phyloP scores from a whole-genome alignment of 2,329 filamentous ascomycete species.

The Lojkania enalia region DNA sequence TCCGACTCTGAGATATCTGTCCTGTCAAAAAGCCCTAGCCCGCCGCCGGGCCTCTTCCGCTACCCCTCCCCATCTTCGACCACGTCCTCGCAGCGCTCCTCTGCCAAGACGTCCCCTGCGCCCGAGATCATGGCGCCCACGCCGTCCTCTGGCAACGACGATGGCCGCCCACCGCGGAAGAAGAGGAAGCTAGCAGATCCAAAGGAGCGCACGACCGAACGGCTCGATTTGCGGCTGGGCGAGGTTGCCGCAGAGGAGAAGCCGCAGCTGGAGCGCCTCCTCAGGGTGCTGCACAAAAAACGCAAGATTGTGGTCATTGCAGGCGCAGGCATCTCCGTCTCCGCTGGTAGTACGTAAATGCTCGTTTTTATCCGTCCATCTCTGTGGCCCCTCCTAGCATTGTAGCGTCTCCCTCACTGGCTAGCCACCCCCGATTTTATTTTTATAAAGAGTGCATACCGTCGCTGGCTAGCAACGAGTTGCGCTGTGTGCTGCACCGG shows the following conservation, averaged over 20 bases:
- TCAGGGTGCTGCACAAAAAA: slow-evolving; percentile 78
- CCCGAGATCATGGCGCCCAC: slow-evolving; percentile 50
- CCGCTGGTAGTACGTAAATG: slow-evolving; percentile 76
- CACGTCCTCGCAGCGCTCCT: slow-evolving; percentile 50
- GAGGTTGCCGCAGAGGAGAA: slow-evolving; percentile 61
- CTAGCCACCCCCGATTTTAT: too few relatives aligned
- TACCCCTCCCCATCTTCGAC: slow-evolving; percentile 42
- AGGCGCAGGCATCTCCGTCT: slow-evolving; percentile 94
- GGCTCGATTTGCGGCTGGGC: slow-evolving; percentile 68
- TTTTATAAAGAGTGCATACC: too few relatives aligned
- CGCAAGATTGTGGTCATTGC: slow-evolving; percentile 97
- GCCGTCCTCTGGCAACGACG: slow-evolving; percentile 56
- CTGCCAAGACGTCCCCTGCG: slow-evolving; percentile 50
- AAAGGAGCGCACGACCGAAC: slow-evolving; percentile 76
- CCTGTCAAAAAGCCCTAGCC: slow-evolving; percentile 18
- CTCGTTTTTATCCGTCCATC: too few relatives aligned
- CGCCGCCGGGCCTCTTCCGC: not conserved
- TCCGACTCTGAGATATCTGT: slow-evolving; percentile 38
- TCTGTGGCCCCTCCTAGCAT: too few relatives aligned
- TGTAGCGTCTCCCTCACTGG: too few relatives aligned
- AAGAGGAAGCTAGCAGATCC: slow-evolving; percentile 63
- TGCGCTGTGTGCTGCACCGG: too few relatives aligned
- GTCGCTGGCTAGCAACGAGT: too few relatives aligned
- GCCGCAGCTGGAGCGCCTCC: slow-evolving; percentile 67
- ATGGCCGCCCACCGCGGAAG: slow-evolving; percentile 73